These are phyloP conservation scores for Penicillium sp. DNA, from an alignment of 2,329 filamentous ascomycete genomes.

Conservation along the genomic window DNA sequence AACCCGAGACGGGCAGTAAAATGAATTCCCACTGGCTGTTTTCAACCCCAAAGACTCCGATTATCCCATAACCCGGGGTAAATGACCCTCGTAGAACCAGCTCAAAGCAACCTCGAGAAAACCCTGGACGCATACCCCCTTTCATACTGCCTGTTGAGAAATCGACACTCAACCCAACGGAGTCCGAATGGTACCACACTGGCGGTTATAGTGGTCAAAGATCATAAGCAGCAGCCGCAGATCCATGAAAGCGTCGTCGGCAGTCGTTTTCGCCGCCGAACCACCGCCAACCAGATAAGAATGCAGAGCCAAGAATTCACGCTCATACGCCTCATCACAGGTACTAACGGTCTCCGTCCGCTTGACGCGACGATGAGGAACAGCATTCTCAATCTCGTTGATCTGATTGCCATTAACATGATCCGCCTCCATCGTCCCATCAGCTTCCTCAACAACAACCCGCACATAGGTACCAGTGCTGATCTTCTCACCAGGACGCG, in stretches of 20 bases:
- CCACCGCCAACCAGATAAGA: constrained; percentile 33
- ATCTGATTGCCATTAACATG: not conserved
- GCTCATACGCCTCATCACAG: constrained; percentile 40
- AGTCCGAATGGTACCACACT: constrained; percentile 38
- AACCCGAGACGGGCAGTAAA: not conserved
- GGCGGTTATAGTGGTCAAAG: constrained; percentile 39
- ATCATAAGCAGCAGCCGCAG: constrained; percentile 37
- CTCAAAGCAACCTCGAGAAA: not conserved
- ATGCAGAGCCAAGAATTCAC: constrained; percentile 40
- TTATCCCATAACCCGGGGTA: no score
- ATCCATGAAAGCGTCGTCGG: constrained; percentile 39
- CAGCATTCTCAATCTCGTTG: not conserved
- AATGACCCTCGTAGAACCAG: not conserved
- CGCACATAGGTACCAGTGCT: constrained; percentile 57
- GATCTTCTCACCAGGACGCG: constrained; percentile 38
- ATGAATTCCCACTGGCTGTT: not conserved
- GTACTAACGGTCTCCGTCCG: constrained; percentile 33
- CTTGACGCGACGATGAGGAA: constrained; percentile 12
- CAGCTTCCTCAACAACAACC: constrained; percentile 41
- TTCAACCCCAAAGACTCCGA: not conserved
- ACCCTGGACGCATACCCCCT: no score
- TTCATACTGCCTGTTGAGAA: not conserved
- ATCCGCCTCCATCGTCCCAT: constrained; percentile 7
- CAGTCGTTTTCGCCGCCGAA: constrained; percentile 34
- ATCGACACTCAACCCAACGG: constrained; percentile 28